Evolutionary conservation across 176 grass and related monocot genomes (phyloP).

Genomic region (Calamus simplicifolius): DNA sequence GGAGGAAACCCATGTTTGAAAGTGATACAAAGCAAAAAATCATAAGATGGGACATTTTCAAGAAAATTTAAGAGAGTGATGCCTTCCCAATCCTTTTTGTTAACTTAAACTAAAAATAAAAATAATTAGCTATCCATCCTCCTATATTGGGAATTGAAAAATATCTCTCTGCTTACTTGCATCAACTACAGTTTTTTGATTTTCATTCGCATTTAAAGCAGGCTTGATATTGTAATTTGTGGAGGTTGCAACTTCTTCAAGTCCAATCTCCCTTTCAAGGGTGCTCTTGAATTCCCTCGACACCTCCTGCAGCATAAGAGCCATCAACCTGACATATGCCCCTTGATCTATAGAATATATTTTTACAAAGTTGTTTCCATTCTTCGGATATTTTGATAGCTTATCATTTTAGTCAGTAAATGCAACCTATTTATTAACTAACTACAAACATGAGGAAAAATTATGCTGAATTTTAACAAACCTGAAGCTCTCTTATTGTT

Average conservation of each 20-base stretch:
- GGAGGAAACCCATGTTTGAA: too few species aligned
- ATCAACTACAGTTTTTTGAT: constrained; percentile 30
- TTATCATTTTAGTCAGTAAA: too few species aligned
- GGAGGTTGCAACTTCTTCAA: constrained; percentile 62
- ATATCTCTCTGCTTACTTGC: constrained; percentile 46
- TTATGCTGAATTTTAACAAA: constrained; percentile 8
- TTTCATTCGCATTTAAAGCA: constrained; percentile 25
- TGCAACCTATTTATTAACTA: too few species aligned
- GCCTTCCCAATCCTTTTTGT: not conserved
- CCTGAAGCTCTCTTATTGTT: constrained; percentile 92
- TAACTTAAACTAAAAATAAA: not conserved
- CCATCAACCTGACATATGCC: constrained; percentile 13
- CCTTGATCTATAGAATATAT: not conserved
- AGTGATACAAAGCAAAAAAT: too few species aligned
- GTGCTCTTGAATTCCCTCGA: constrained; percentile 96
- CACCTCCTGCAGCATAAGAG: constrained; percentile 50
- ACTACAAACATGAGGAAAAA: too few species aligned
- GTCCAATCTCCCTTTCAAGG: constrained; percentile 87
- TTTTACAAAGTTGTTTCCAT: too few species aligned
- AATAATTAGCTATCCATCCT: not conserved
- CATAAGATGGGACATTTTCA: too few species aligned
- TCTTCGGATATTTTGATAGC: too few species aligned
- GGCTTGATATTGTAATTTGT: constrained; percentile 40
- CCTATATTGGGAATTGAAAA: constrained; percentile 1
- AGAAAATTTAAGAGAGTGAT: too few species aligned